Evolutionary conservation across 306 rosid genomes (phyloP).

Genomic region (Cucurbita maxima): DNA sequence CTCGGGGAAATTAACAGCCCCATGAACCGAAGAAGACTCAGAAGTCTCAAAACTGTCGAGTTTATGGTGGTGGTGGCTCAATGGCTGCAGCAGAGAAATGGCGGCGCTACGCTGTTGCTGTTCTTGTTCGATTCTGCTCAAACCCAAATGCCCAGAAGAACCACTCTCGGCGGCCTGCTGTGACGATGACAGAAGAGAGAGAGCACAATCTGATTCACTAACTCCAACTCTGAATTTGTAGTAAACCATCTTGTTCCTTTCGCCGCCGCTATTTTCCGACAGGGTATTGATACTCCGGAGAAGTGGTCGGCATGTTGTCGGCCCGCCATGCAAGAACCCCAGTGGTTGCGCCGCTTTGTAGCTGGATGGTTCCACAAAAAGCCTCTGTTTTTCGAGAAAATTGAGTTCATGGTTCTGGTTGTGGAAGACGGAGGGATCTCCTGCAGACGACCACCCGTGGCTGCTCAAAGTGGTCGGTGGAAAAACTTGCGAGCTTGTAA

Average conservation of each 20-base stretch:
- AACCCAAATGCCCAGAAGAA: no score
- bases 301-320: not conserved
- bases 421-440: not conserved
- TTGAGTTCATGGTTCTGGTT: not conserved
- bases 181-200: conserved; percentile 7
- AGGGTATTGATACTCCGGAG: not conserved
- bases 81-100: not conserved
- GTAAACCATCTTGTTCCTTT: conserved; percentile 2
- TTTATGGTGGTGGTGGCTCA: not conserved
- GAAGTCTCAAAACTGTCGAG: not conserved
- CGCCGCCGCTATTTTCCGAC: not conserved
- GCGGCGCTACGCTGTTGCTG: not conserved
- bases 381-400: conserved; percentile 2
- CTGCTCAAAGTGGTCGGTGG: not conserved
- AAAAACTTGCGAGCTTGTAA: not conserved
- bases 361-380: not conserved
- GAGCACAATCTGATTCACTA: conserved; percentile 8
- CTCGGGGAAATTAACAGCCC: conserved; percentile 20
- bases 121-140: no score
- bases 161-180: not conserved
- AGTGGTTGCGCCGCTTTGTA: not conserved
- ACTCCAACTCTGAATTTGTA: not conserved
- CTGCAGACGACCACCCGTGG: not conserved
- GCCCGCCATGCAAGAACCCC: not conserved
- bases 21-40: not conserved